Conservation (phyloP, 1,139 yeast species). For the Eremothecium cymbalariae region DNA sequence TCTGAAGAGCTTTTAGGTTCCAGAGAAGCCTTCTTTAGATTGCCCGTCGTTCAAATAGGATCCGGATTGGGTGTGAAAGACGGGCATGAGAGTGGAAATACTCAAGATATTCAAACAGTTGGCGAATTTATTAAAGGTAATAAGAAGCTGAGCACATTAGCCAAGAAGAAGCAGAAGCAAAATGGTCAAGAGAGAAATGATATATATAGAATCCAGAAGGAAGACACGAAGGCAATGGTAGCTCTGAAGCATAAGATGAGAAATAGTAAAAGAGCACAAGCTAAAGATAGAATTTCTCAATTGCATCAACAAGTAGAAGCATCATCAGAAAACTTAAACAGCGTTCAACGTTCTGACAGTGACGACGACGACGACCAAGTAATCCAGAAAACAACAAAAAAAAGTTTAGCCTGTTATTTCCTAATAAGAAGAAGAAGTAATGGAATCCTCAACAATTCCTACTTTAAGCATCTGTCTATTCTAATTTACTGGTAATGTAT, state of each 20-base stretch:
- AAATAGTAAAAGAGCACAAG: slow-evolving; percentile 15
- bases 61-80: slow-evolving; percentile 19
- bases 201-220: slow-evolving; percentile 25
- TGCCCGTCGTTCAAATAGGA: slow-evolving; percentile 32
- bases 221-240: slow-evolving; percentile 31
- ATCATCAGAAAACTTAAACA: background rate
- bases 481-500: too few relatives aligned
- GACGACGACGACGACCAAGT: slow-evolving; percentile 14
- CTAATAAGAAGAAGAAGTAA: slow-evolving; percentile 15
- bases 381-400: slow-evolving; percentile 15
- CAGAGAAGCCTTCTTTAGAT: slow-evolving; percentile 22
- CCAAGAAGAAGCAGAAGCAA: slow-evolving; percentile 20
- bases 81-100: background rate
- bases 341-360: slow-evolving; percentile 10
- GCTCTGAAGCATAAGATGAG: slow-evolving; percentile 31
- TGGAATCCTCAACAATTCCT: too few relatives aligned
- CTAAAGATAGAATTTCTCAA: slow-evolving; percentile 10
- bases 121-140: slow-evolving; percentile 32
- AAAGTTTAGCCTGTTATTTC: slow-evolving; percentile 18
- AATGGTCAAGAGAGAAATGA: slow-evolving; percentile 12
- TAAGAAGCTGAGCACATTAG: slow-evolving; percentile 27
- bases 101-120: slow-evolving; percentile 28
- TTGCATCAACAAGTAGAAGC: background rate
- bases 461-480: too few relatives aligned
- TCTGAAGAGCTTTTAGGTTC: slow-evolving; percentile 19